These are phyloP conservation scores for Leptographium procerum DNA, from an alignment of 2,329 filamentous ascomycete genomes.

Conservation along the genomic window DNA sequence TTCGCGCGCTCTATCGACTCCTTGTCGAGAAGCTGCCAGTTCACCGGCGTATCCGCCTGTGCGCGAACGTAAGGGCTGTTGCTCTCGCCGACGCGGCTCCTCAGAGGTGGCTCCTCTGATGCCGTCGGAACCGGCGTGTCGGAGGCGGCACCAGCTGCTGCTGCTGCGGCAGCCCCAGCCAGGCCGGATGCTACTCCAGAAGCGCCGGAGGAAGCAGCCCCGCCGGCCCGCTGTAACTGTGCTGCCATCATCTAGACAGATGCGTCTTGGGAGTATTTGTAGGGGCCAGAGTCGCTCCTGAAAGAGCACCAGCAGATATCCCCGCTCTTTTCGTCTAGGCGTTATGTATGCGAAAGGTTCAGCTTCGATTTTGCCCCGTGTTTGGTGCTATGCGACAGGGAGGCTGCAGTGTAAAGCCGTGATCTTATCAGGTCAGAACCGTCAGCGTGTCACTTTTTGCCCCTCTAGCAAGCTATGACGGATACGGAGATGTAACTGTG, in stretches of 20 bases:
- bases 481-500: not conserved
- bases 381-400: not conserved
- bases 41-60: constrained; percentile 71
- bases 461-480: not conserved
- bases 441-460: not conserved
- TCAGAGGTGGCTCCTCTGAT: constrained; percentile 17
- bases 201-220: constrained; percentile 9
- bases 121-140: not conserved
- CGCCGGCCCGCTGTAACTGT: constrained; percentile 14
- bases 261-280: not conserved
- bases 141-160: not conserved
- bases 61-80: constrained; percentile 51
- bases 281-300: not conserved
- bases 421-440: not conserved
- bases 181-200: constrained; percentile 6
- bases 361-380: not conserved
- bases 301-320: not conserved
- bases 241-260: constrained; percentile 13
- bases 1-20: constrained; percentile 67
- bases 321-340: too few species aligned
- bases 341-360: not conserved
- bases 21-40: constrained; percentile 81
- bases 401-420: not conserved
- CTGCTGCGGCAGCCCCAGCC: not conserved
- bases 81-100: constrained; percentile 27